phyloP scores from a whole-genome alignment of 2,329 filamentous ascomycete species.

The Tolypocladium tropicale region DNA sequence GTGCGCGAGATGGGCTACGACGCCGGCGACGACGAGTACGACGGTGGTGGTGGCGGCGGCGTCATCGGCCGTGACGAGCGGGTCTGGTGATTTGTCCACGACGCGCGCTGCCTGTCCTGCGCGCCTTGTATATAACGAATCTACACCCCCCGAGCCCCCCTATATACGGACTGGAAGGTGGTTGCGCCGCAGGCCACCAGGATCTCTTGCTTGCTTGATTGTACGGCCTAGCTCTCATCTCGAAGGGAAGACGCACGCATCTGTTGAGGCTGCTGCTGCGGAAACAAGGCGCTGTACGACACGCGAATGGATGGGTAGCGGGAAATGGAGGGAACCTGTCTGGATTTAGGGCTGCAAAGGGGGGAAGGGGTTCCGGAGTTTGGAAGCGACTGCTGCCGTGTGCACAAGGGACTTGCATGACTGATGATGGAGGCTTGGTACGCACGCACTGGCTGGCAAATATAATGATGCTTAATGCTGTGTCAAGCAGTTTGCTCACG shows the following conservation, averaged over 20 bases:
- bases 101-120: too few species aligned
- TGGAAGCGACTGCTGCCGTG: background rate
- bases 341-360: background rate
- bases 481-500: background rate
- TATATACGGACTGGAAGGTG: background rate
- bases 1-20: constrained; percentile 30
- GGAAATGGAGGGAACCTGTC: background rate
- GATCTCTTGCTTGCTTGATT: background rate
- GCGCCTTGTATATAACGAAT: too few species aligned
- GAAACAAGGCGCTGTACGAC: background rate
- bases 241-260: too few species aligned
- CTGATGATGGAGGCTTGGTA: background rate
- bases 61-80: constrained; percentile 17
- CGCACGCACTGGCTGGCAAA: background rate
- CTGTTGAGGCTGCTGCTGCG: background rate
- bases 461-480: background rate
- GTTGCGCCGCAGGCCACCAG: background rate
- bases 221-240: background rate
- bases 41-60: constrained; percentile 21
- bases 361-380: background rate
- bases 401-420: background rate
- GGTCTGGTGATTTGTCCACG: background rate
- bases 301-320: too few species aligned
- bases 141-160: too few species aligned
- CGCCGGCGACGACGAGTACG: constrained; percentile 18